Evolutionary conservation across 2,329 filamentous ascomycete species (phyloP).

Genomic region (Didymella segeticola): DNA sequence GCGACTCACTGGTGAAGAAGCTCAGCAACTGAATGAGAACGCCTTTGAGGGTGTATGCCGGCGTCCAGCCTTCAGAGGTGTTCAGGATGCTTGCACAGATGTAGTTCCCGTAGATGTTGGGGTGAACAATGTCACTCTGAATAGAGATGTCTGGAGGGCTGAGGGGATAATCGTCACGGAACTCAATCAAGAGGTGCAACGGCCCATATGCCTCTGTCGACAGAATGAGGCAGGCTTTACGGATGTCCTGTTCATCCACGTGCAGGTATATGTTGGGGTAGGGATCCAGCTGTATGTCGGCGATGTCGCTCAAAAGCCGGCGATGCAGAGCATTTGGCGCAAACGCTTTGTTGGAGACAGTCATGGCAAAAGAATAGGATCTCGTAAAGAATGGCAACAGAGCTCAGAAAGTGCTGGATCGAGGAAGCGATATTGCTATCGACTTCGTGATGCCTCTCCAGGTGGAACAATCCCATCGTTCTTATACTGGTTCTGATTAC

Average conservation of each 20-base stretch:
- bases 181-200: conserved; percentile 55
- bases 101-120: conserved; percentile 54
- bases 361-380: not conserved
- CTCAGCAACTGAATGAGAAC: conserved; percentile 61
- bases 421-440: conserved; percentile 2
- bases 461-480: not conserved
- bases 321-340: not conserved
- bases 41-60: conserved; percentile 59
- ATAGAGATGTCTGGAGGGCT: conserved; percentile 51
- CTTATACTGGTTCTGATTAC: not conserved
- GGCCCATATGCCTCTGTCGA: conserved; percentile 48
- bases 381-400: not conserved
- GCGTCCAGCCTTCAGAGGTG: conserved; percentile 53
- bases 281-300: conserved; percentile 54
- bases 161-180: conserved; percentile 50
- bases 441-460: not conserved
- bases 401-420: not conserved
- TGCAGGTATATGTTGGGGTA: conserved; percentile 57
- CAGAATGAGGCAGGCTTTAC: conserved; percentile 54
- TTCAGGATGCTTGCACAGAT: conserved; percentile 59
- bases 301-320: conserved; percentile 52
- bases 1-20: conserved; percentile 57
- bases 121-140: conserved; percentile 52
- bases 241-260: conserved; percentile 47
- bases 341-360: not conserved